phyloP scores from a whole-genome alignment of 306 rosid genomes.

The Geum urbanum region DNA sequence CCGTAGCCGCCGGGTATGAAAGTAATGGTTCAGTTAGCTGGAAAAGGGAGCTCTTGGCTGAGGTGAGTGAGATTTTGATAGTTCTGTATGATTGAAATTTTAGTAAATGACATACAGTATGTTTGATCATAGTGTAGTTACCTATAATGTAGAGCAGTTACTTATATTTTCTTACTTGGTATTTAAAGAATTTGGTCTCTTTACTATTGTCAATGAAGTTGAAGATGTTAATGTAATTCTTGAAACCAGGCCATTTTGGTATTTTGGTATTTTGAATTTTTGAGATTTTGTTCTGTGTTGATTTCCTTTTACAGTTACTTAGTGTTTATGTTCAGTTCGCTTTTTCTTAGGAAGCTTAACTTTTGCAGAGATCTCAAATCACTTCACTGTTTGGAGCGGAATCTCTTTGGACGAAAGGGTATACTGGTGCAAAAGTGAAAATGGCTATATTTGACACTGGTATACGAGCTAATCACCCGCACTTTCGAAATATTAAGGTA shows the following conservation, averaged over 20 bases:
- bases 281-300: not conserved
- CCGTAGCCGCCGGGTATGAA: no score
- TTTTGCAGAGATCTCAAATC: conserved; percentile 76
- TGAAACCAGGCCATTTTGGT: not conserved
- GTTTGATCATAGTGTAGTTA: not conserved
- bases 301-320: not conserved
- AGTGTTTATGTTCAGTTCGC: conserved; percentile 6
- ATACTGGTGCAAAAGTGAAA: conserved; percentile 82
- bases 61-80: conserved; percentile 39
- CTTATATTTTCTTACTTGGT: not conserved
- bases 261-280: not conserved
- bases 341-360: conserved; percentile 22
- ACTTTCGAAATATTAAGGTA: conserved; percentile 92
- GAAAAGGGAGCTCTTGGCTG: conserved; percentile 61
- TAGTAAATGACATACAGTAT: not conserved
- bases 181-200: not conserved
- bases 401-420: conserved; percentile 72
- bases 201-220: not conserved
- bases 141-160: no score
- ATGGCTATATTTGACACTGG: conserved; percentile 99
- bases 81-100: not conserved
- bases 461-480: conserved; percentile 89
- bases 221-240: not conserved
- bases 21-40: conserved; percentile 40
- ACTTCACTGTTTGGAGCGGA: conserved; percentile 92